A percentile compares a stretch with the other conserved stretches of the same genome.
phyloP scores from a whole-genome alignment of 495 filamentous ascomycete species.

The Cenococcum geophilum region DNA sequence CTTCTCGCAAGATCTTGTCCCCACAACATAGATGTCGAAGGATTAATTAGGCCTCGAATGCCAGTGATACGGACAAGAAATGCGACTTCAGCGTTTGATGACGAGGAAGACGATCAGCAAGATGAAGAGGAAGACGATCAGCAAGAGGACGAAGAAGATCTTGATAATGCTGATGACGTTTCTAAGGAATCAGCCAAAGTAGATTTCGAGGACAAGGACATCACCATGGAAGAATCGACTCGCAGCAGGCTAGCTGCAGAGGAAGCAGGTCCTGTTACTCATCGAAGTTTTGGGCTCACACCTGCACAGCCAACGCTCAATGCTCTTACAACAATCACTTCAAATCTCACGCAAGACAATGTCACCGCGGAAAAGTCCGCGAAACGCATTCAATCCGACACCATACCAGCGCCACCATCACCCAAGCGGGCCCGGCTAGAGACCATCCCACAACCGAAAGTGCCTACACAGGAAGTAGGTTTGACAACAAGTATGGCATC shows the following conservation, averaged over 20 bases:
- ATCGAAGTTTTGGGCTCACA: background rate
- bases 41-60: conserved; percentile 62
- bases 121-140: conserved; percentile 20
- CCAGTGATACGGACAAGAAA: conserved; percentile 41
- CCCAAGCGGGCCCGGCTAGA: conserved; percentile 9
- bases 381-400: background rate
- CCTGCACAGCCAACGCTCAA: background rate
- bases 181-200: conserved; percentile 17
- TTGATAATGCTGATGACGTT: conserved; percentile 15
- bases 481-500: no score
- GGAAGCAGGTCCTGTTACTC: background rate
- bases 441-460: background rate
- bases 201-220: conserved; percentile 25
- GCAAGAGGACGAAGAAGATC: conserved; percentile 18
- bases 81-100: conserved; percentile 11
- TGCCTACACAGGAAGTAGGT: background rate
- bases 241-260: background rate
- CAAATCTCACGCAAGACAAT: background rate
- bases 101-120: conserved; percentile 17
- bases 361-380: background rate
- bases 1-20: conserved; percentile 60
- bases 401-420: background rate
- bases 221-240: background rate
- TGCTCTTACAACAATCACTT: background rate
- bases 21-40: conserved; percentile 59